These are phyloP conservation scores for Alternaria brassicicola DNA, from an alignment of 2,329 filamentous ascomycete species.

Conservation along the genomic window DNA sequence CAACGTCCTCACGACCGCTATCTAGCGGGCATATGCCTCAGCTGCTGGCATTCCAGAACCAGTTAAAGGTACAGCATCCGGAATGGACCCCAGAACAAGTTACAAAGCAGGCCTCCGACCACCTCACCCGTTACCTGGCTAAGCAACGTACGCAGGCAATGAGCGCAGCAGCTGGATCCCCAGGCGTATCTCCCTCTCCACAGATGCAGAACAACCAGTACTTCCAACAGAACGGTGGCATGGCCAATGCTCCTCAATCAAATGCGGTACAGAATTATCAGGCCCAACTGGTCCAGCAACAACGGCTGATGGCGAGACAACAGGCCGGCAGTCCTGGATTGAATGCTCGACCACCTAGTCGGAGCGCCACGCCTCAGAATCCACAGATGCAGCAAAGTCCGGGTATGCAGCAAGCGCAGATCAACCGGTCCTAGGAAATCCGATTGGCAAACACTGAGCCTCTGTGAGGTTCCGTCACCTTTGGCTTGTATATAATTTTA, in stretches of 20 bases:
- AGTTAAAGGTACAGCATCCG: conserved; percentile 44
- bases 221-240: conserved; percentile 38
- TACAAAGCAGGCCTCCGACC: conserved; percentile 43
- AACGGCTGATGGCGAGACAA: conserved; percentile 44
- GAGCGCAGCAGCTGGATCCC: conserved; percentile 45
- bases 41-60: conserved; percentile 41
- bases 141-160: conserved; percentile 46
- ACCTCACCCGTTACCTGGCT: conserved; percentile 40
- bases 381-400: conserved; percentile 45
- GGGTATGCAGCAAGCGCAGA: conserved; percentile 42
- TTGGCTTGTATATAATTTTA: conserved; percentile 43
- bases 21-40: conserved; percentile 46
- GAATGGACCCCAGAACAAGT: conserved; percentile 46
- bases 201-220: conserved; percentile 46
- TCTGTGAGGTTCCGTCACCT: conserved; percentile 22
- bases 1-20: conserved; percentile 35
- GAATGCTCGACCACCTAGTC: conserved; percentile 41
- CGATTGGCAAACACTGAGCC: conserved; percentile 13
- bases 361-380: conserved; percentile 49
- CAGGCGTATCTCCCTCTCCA: conserved; percentile 40
- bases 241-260: conserved; percentile 39
- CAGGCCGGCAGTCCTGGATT: conserved; percentile 42
- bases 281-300: conserved; percentile 46
- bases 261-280: conserved; percentile 47
- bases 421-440: conserved; percentile 24